Evolutionary conservation across 169 alveolate species (phyloP).

Genomic region (Blepharisma undulans): DNA sequence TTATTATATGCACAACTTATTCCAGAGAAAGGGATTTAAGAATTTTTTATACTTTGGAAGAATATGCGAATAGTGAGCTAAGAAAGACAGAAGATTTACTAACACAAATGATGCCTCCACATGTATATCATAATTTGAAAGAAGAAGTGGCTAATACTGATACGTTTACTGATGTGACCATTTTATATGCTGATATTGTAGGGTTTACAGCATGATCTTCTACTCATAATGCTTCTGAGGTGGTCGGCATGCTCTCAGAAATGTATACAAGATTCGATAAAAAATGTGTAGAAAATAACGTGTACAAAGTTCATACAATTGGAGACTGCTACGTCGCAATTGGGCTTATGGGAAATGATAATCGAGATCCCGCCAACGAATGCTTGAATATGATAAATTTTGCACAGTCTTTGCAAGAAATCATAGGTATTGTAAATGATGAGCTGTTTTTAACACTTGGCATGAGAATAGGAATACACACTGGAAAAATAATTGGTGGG

Average conservation of each 20-base stretch:
- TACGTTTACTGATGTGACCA: constrained; percentile 42
- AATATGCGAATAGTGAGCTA: not conserved
- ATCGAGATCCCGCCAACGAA: not conserved
- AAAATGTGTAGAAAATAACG: constrained; percentile 64
- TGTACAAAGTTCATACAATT: constrained; percentile 76
- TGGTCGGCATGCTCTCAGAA: constrained; percentile 67
- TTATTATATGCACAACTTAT: not conserved
- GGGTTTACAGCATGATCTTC: constrained; percentile 64
- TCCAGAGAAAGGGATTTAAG: not conserved
- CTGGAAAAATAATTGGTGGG: constrained; percentile 61
- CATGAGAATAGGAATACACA: constrained; percentile 75
- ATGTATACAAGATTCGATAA: constrained; percentile 70
- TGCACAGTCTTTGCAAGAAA: not conserved
- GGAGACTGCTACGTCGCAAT: constrained; percentile 83
- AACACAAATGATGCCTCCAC: constrained; percentile 38
- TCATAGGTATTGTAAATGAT: constrained; percentile 7
- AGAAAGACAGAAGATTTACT: constrained; percentile 15
- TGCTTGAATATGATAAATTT: constrained; percentile 25
- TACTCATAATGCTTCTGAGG: constrained; percentile 59
- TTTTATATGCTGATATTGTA: constrained; percentile 65
- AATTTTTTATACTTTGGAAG: not conserved
- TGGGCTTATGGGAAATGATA: constrained; percentile 62
- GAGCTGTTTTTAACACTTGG: constrained; percentile 30
- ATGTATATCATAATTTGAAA: constrained; percentile 27
- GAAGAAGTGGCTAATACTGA: constrained; percentile 46